Evolutionary conservation across 257 asterid species (phyloP).

Genomic region (Primulina tabacum): DNA sequence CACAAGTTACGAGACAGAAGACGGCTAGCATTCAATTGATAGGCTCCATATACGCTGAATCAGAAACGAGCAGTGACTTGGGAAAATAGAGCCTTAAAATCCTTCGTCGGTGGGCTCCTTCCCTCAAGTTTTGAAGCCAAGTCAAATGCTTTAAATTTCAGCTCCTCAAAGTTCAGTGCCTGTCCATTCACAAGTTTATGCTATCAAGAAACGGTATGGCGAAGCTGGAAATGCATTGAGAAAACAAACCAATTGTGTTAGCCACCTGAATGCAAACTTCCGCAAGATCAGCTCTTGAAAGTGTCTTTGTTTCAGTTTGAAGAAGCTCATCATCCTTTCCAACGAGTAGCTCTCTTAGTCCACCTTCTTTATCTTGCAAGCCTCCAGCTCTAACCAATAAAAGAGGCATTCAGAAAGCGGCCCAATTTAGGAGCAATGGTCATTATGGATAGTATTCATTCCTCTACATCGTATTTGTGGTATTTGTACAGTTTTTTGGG

Average conservation of each 20-base stretch:
- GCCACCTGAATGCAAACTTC: background rate
- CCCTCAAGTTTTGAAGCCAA: slow-evolving; percentile 92
- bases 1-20: background rate
- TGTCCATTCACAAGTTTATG: slow-evolving; percentile 26
- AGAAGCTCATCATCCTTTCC: background rate
- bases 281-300: background rate
- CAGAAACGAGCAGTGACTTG: slow-evolving; percentile 64
- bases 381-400: background rate
- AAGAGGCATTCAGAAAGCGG: background rate
- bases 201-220: background rate
- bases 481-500: background rate
- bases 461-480: background rate
- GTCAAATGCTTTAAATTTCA: slow-evolving; percentile 78
- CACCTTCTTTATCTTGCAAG: background rate
- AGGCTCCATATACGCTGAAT: slow-evolving; percentile 22
- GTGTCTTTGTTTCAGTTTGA: background rate
- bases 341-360: background rate
- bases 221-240: background rate
- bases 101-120: slow-evolving; percentile 68
- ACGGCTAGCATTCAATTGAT: background rate
- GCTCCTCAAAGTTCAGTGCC: slow-evolving; percentile 84
- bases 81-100: slow-evolving; percentile 81
- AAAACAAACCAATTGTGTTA: background rate
- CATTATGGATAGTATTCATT: background rate
- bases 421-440: background rate